Percentiles rank a stretch among this genome's conserved stretches.
Evolutionary conservation across 31 red algal genomes (phyloP).

Genomic region (Bonnemaisonia californica): DNA sequence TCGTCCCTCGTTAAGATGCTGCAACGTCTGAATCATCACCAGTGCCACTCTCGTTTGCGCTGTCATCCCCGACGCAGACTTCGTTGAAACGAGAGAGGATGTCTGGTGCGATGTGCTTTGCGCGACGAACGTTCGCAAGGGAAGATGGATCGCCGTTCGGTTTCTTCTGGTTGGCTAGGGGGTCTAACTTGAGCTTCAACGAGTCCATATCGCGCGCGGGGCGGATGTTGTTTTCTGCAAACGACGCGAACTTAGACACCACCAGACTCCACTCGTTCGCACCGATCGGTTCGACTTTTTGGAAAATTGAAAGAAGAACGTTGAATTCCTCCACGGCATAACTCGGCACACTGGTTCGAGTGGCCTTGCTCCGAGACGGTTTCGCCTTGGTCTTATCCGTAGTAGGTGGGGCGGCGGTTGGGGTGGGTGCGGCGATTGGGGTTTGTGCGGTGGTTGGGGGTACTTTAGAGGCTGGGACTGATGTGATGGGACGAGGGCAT

Average conservation of each 20-base stretch:
- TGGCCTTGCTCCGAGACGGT: too few relatives aligned
- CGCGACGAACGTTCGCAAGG: background rate
- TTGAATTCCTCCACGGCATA: too few relatives aligned
- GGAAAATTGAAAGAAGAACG: background rate
- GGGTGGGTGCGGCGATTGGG: too few relatives aligned
- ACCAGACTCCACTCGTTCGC: conserved; percentile 1
- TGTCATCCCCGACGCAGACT: background rate
- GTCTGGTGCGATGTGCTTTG: background rate
- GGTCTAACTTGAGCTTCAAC: conserved; percentile 15
- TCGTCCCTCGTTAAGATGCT: too few relatives aligned
- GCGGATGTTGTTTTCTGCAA: background rate
- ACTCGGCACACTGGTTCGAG: too few relatives aligned
- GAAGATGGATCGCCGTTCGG: background rate
- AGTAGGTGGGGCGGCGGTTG: too few relatives aligned
- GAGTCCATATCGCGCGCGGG: background rate
- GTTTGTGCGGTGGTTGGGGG: too few relatives aligned
- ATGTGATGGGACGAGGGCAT: too few relatives aligned
- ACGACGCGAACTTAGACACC: background rate
- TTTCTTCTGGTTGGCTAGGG: conserved; percentile 1
- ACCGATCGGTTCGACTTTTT: background rate
- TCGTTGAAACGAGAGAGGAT: conserved; percentile 1
- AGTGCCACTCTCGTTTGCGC: background rate
- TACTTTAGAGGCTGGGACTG: too few relatives aligned
- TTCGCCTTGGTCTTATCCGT: too few relatives aligned
- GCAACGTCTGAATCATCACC: background rate